These are phyloP conservation scores for Tephrocybe sp. DNA, from an alignment of 768 basidiomycete genomes.

Conservation along the genomic window DNA sequence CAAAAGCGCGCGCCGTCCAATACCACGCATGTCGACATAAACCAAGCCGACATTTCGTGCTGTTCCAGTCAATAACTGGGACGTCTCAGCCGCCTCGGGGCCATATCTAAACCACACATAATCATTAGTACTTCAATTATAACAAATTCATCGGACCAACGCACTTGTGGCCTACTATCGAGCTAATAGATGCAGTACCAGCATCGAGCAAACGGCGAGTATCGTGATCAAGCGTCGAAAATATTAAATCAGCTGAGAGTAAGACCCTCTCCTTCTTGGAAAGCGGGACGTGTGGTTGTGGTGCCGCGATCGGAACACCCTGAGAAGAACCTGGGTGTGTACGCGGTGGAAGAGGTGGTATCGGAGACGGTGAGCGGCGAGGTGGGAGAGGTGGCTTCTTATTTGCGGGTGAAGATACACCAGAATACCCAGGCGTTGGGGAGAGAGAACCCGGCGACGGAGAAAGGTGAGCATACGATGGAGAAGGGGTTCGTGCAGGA, in stretches of 20 bases:
- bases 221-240: conserved; percentile 63
- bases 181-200: conserved; percentile 46
- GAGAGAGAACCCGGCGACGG: conserved; percentile 1
- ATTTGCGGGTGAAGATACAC: conserved; percentile 4
- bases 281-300: conserved; percentile 27
- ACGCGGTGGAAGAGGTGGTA: conserved; percentile 36
- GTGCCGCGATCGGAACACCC: conserved; percentile 1
- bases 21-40: conserved; percentile 73
- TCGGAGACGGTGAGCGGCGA: conserved; percentile 29
- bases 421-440: conserved; percentile 17
- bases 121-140: background rate
- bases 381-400: conserved; percentile 32
- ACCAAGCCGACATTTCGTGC: conserved; percentile 73
- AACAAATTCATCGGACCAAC: conserved; percentile 15
- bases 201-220: conserved; percentile 51
- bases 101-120: conserved; percentile 50
- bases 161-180: conserved; percentile 57
- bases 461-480: conserved; percentile 13
- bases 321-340: conserved; percentile 13
- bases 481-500: conserved; percentile 21
- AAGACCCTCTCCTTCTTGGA: conserved; percentile 48
- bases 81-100: conserved; percentile 58
- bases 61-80: conserved; percentile 59
- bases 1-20: conserved; percentile 69
- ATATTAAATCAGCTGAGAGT: conserved; percentile 65